phyloP scores from a whole-genome alignment of 139 green algal species.

The Asterochloris erici region DNA sequence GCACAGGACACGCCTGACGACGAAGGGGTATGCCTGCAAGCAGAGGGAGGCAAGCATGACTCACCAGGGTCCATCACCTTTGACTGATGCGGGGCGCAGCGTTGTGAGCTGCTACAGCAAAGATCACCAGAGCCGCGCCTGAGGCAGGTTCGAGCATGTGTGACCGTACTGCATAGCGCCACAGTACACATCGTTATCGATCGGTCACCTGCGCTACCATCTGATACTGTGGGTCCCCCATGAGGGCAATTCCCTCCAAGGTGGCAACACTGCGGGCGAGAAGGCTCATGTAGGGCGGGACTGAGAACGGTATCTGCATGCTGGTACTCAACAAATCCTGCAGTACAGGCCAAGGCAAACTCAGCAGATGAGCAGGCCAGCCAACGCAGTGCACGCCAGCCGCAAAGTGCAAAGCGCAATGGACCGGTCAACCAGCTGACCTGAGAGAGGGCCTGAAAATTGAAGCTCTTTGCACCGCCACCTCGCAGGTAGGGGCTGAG shows the following conservation, averaged over 20 bases:
- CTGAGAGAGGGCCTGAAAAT: constrained; percentile 46
- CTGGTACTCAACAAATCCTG: constrained; percentile 71
- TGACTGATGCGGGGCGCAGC: not conserved
- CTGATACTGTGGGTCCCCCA: constrained; percentile 72
- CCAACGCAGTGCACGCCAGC: not conserved
- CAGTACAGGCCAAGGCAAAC: constrained; percentile 3
- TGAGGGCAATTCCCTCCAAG: constrained; percentile 76
- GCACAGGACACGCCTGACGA: constrained; percentile 68
- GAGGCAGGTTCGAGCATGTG: not conserved
- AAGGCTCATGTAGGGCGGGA: constrained; percentile 88
- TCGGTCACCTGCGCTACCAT: constrained; percentile 47
- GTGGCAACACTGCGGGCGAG: constrained; percentile 72
- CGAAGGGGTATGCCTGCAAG: constrained; percentile 77
- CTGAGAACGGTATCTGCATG: constrained; percentile 83
- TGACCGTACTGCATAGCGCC: not conserved
- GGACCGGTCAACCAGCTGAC: not conserved
- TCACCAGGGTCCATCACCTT: not conserved
- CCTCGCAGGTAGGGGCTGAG: constrained; percentile 77
- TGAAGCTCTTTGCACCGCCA: constrained; percentile 73
- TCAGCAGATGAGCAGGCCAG: not conserved
- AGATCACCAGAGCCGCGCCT: no score
- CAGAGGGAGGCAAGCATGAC: not conserved
- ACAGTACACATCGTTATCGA: not conserved
- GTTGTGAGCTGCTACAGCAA: not conserved
- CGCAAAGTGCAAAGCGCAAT: not conserved